Conservation (phyloP, 257 asterid species). For the Cynanchum wilfordii region DNA sequence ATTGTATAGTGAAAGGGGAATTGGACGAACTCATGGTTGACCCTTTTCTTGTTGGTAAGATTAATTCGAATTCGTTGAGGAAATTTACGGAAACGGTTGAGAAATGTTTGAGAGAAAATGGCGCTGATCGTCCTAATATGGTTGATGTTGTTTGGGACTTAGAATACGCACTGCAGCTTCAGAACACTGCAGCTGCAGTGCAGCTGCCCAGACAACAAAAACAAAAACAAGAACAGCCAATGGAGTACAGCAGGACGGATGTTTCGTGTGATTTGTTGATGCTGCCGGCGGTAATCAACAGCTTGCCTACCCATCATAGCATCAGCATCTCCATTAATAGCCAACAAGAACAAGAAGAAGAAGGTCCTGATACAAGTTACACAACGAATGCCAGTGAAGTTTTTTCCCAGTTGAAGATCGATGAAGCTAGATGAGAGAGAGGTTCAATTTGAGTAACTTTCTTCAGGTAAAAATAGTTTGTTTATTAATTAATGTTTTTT, state of each 20-base stretch:
- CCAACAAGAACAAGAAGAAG: conserved; percentile 13
- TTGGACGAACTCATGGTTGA: conserved; percentile 36
- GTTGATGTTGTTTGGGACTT: conserved; percentile 67
- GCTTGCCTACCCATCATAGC: conserved; percentile 33
- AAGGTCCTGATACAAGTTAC: conserved; percentile 6
- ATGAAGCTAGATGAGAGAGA: conserved; percentile 43
- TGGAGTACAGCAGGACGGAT: conserved; percentile 38
- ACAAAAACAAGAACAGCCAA: background rate
- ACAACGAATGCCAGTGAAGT: conserved; percentile 26
- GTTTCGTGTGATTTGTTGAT: conserved; percentile 31
- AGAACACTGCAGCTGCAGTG: conserved; percentile 15
- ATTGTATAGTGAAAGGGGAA: conserved; percentile 37
- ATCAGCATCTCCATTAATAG: too few relatives aligned
- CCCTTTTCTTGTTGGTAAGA: conserved; percentile 40
- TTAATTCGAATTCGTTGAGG: conserved; percentile 42
- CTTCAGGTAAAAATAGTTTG: too few relatives aligned
- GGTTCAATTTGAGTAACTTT: background rate
- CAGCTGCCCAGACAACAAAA: conserved; percentile 3
- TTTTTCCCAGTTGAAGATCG: conserved; percentile 33
- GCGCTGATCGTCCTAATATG: conserved; percentile 51
- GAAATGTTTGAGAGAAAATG: conserved; percentile 43
- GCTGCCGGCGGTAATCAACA: conserved; percentile 18
- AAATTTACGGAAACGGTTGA: conserved; percentile 44
- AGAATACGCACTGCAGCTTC: conserved; percentile 44
- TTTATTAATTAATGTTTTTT: too few relatives aligned